phyloP scores from a whole-genome alignment of 2,329 filamentous ascomycete species.

The Aureobasidium sp. region DNA sequence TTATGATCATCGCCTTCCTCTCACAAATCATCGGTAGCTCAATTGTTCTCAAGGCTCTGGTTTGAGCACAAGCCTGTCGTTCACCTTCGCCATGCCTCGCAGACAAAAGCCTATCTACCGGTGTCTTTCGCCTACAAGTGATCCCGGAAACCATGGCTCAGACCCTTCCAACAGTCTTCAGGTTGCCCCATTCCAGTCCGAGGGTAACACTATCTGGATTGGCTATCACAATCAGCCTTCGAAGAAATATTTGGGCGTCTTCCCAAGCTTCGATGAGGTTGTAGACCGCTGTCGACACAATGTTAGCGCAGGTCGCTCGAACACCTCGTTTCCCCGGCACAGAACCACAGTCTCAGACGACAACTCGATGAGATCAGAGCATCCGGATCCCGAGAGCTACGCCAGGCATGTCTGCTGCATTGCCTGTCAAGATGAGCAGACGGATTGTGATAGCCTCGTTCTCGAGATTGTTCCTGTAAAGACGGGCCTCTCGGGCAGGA shows the following conservation, averaged over 20 bases:
- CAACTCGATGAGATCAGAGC: too few relatives aligned
- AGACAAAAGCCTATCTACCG: too few relatives aligned
- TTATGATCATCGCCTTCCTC: background rate
- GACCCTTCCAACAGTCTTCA: background rate
- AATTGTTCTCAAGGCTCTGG: rapidly evolving
- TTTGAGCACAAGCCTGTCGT: background rate
- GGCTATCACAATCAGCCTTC: background rate
- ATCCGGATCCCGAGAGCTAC: background rate
- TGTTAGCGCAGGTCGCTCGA: background rate
- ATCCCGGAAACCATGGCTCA: background rate
- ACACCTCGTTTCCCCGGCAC: too few relatives aligned
- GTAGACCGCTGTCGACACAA: background rate
- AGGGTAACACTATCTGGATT: background rate
- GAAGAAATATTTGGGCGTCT: background rate
- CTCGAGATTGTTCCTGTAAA: background rate
- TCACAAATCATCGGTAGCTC: background rate
- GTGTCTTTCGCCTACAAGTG: background rate
- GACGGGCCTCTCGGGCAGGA: background rate
- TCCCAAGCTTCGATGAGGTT: background rate
- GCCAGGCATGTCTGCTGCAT: background rate
- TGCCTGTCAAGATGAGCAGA: background rate
- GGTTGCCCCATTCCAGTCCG: background rate
- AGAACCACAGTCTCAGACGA: too few relatives aligned
- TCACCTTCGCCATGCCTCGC: background rate
- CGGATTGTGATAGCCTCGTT: background rate